Evolutionary conservation across 2,329 filamentous ascomycete species (phyloP).

Genomic region (Penicillium sp.): DNA sequence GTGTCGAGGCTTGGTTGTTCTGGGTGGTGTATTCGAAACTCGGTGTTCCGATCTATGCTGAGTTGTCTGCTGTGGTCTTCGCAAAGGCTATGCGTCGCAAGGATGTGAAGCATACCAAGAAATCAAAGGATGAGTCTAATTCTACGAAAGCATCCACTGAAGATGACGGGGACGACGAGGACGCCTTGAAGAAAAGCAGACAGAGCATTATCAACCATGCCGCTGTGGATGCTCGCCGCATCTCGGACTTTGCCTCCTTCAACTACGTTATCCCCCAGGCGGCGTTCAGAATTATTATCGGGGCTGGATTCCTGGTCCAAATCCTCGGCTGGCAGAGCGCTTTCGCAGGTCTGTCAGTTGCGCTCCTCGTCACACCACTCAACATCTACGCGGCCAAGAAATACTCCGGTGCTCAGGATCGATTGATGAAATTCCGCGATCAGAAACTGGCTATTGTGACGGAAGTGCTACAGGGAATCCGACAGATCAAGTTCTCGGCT

Average conservation of each 20-base stretch:
- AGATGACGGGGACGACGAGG: conserved; percentile 49
- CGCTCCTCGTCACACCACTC: conserved; percentile 65
- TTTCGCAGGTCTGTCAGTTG: conserved; percentile 64
- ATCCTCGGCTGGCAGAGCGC: conserved; percentile 74
- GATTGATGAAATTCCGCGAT: conserved; percentile 74
- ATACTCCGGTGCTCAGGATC: conserved; percentile 66
- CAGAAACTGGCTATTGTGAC: conserved; percentile 74
- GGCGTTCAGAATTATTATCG: conserved; percentile 64
- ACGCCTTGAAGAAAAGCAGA: conserved; percentile 56
- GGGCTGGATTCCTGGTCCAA: conserved; percentile 65
- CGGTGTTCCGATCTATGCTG: conserved; percentile 66
- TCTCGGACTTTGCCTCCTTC: conserved; percentile 68
- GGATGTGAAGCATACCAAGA: conserved; percentile 55
- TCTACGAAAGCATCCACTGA: conserved; percentile 16
- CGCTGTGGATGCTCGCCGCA: conserved; percentile 71
- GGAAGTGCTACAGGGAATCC: conserved; percentile 75
- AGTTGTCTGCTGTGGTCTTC: conserved; percentile 73
- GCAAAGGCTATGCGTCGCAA: conserved; percentile 76
- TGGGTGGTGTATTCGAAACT: conserved; percentile 68
- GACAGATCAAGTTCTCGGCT: conserved; percentile 83
- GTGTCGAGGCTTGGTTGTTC: conserved; percentile 66
- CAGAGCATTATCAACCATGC: conserved; percentile 76
- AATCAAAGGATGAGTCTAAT: conserved; percentile 40
- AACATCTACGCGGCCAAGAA: conserved; percentile 68
- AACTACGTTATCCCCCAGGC: conserved; percentile 67